Percentiles rank a stretch among this genome's conserved stretches.
Evolutionary conservation across 2,329 filamentous ascomycete species (phyloP).

Genomic region (Chrysosporium keratinophilum): DNA sequence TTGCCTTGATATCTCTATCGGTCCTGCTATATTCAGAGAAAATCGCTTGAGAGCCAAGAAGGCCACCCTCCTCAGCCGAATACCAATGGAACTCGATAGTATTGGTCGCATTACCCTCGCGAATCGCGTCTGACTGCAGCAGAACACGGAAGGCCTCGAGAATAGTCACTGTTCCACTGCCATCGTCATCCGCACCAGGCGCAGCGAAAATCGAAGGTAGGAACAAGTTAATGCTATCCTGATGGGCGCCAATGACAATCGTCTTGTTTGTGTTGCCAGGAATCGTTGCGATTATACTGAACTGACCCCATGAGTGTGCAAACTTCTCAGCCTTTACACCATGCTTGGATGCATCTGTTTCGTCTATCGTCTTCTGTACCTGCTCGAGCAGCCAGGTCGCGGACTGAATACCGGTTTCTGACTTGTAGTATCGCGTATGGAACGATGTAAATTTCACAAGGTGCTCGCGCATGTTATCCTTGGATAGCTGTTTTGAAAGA

Average conservation of each 20-base stretch:
- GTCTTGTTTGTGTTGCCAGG: constrained; percentile 77
- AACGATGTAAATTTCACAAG: constrained; percentile 59
- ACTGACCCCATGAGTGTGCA: constrained; percentile 75
- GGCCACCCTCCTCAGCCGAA: constrained; percentile 76
- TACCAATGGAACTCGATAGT: constrained; percentile 98
- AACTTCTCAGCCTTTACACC: constrained; percentile 64
- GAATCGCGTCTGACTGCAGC: constrained; percentile 59
- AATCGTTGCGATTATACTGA: constrained; percentile 82
- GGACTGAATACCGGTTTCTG: constrained; percentile 60
- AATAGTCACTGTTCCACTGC: constrained; percentile 86
- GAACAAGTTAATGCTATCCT: constrained; percentile 76
- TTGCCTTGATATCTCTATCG: constrained; percentile 72
- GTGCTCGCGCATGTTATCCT: constrained; percentile 65
- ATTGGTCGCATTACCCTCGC: constrained; percentile 63
- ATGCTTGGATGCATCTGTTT: constrained; percentile 52
- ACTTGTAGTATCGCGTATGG: constrained; percentile 50
- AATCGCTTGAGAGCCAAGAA: constrained; percentile 80
- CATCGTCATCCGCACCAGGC: constrained; percentile 88
- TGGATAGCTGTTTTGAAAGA: constrained; percentile 58
- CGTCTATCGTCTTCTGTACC: constrained; percentile 60
- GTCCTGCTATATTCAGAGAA: constrained; percentile 69
- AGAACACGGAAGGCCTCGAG: constrained; percentile 81
- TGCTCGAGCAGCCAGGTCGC: constrained; percentile 76
- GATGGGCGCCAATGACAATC: constrained; percentile 80
- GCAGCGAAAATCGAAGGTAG: constrained; percentile 76